Base-by-base conservation (phyloP, 2,329 filamentous ascomycete genomes). In the Fusarium mundagurra region DNA sequence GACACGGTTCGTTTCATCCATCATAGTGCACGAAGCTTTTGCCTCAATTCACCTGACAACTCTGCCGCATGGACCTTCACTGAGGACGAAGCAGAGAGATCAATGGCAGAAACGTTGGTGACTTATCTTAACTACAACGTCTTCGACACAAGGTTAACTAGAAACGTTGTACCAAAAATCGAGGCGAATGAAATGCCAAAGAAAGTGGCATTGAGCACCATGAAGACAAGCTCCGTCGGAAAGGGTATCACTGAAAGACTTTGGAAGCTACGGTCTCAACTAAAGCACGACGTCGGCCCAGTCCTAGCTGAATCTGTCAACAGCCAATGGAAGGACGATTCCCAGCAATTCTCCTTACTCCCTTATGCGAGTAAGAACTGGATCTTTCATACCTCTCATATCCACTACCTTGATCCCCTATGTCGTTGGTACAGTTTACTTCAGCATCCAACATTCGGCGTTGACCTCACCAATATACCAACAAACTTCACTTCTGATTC, bases 1-100 rank as follows among this genome's bases (percentile, higher is more conserved):
- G 31, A 62, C 0, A 73, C 81, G 0, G 72, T 83, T 11, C 73
- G 77, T 8, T 71, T 84, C 1, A 69, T 83, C 9, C 82, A 84
- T 34, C 79, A 81, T 12, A 84, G 82, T 13, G 62, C 62, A 12
- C 77, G 82, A 17, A 81, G 76, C 57, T 79, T 82, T 48, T 84
- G 80, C 45, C 69, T 83, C 3, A 60, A 50, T 7, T 79, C n/a
- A 58, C 69, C 39, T 60, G 63, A 6, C 72, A 71, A 34, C n/a
- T 36, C 18, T 36, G 58, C 36, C 0, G 4, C n/a, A 6, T 68
- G 18, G 62, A 12, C 11, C 17, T 74, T 41, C 1, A 62, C 1
- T 7, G 50, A 44, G 24, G 22, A 12, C 1, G 51, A 69, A 8
- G 64, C 70, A 3, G 53, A 73, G 3, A 57, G 27, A 0, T 1